Conservation (phyloP, 2,329 filamentous ascomycete genomes). For the Ophiosphaerella herpotricha region DNA sequence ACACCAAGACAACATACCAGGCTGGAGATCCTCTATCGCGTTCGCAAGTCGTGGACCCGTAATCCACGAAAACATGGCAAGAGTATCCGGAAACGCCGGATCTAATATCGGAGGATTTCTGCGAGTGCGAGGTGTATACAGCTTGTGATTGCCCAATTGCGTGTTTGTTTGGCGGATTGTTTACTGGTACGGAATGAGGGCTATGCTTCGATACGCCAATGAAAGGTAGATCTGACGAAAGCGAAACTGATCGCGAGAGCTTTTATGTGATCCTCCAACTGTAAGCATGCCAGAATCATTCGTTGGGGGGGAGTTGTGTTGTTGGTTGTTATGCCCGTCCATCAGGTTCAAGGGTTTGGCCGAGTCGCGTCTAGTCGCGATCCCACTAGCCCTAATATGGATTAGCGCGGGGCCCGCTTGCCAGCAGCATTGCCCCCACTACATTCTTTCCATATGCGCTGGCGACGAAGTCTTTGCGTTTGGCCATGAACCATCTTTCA, state of each 20-base stretch:
- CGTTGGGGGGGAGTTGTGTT: constrained; percentile 3
- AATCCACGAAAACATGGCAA: constrained; percentile 47
- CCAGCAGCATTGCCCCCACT: constrained; percentile 23
- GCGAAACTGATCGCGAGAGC: background rate
- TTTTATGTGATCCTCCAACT: constrained; percentile 6
- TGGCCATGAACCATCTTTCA: constrained; percentile 21
- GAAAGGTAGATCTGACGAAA: background rate
- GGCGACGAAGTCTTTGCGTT: constrained; percentile 27
- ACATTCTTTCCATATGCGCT: constrained; percentile 28
- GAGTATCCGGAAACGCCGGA: background rate
- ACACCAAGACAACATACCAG: constrained; percentile 26
- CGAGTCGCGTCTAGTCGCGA: constrained; percentile 24
- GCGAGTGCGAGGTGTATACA: constrained; percentile 3
- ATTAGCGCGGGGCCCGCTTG: constrained; percentile 26
- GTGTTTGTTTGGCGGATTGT: constrained; percentile 42
- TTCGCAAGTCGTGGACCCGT: constrained; percentile 45
- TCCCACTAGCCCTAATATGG: constrained; percentile 15
- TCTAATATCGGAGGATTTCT: background rate
- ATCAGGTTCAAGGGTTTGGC: constrained; percentile 9
- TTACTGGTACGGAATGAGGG: constrained; percentile 35
- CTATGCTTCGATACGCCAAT: constrained; percentile 5
- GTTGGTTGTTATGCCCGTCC: constrained; percentile 17
- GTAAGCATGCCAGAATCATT: background rate
- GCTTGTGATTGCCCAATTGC: constrained; percentile 9
- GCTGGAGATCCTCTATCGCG: constrained; percentile 42